A percentile compares a stretch with the other conserved stretches of the same genome.
phyloP scores from a whole-genome alignment of 2,329 filamentous ascomycete genomes.

The Fusarium phyllophilum region DNA sequence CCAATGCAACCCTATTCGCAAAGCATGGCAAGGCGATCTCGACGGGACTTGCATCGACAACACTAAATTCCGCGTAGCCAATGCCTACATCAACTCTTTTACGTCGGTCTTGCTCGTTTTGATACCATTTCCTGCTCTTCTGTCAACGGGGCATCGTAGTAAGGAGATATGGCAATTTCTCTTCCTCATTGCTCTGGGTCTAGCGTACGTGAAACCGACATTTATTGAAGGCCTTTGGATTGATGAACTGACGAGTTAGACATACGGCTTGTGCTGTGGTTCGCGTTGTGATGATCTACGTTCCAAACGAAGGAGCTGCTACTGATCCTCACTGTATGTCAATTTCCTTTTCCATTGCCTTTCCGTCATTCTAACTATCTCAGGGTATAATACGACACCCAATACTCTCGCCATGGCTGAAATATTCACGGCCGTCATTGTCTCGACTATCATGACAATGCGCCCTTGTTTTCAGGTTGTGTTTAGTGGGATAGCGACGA shows the following conservation, averaged over 20 bases:
- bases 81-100: neutral
- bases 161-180: conserved; percentile 9
- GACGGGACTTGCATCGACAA: neutral
- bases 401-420: conserved; percentile 8
- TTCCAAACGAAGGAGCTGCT: neutral
- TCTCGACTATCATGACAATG: conserved; percentile 3
- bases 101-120: neutral
- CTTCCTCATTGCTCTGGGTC: neutral
- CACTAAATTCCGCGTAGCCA: neutral
- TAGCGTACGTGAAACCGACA: neutral
- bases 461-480: neutral
- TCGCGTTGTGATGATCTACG: conserved; percentile 1
- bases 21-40: neutral
- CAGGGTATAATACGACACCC: neutral
- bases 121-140: neutral
- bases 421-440: conserved; percentile 1
- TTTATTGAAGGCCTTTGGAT: too few species aligned
- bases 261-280: neutral
- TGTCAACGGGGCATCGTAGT: neutral
- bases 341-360: fast-evolving
- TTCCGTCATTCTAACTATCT: fast-evolving
- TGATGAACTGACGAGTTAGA: neutral
- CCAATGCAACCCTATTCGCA: neutral
- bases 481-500: neutral
- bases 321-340: neutral